A percentile compares a stretch with the other conserved stretches of the same genome.
phyloP scores from a whole-genome alignment of 345 rosid genomes.

The Capsella bursapastoris region DNA sequence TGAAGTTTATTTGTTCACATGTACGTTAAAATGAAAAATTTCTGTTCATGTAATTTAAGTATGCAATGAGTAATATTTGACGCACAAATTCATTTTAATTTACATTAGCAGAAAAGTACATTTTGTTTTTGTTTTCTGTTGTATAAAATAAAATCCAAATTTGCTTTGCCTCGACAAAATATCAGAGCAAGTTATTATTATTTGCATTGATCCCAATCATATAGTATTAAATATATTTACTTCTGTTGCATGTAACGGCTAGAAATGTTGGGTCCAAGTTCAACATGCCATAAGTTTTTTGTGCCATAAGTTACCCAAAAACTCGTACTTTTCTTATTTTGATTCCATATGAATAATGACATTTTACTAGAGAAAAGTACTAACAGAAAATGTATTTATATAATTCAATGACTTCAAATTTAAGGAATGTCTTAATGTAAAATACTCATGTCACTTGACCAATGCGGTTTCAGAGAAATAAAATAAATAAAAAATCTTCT shows the following conservation, averaged over 20 bases:
- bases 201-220: constrained; percentile 26
- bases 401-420: constrained; percentile 34
- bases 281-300: constrained; percentile 9
- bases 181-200: constrained; percentile 12
- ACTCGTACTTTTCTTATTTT: background rate
- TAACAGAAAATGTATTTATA: background rate
- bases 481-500: background rate
- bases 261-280: constrained; percentile 30
- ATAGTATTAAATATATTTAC: background rate
- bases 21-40: background rate
- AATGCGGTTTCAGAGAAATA: constrained; percentile 18
- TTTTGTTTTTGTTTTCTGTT: background rate
- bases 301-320: constrained; percentile 3
- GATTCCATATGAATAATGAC: constrained; percentile 1
- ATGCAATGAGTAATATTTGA: background rate
- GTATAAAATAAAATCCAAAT: background rate
- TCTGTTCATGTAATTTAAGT: background rate
- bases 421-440: constrained; percentile 42
- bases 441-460: constrained; percentile 38
- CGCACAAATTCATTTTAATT: background rate
- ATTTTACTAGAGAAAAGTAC: constrained; percentile 2
- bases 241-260: constrained; percentile 32
- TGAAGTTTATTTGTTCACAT: background rate
- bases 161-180: background rate
- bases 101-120: background rate